Evolutionary conservation across 164 flowering plant species (phyloP), one percentile per base, ranked within the genome.

Genomic region (Litsea cubeba): DNA sequence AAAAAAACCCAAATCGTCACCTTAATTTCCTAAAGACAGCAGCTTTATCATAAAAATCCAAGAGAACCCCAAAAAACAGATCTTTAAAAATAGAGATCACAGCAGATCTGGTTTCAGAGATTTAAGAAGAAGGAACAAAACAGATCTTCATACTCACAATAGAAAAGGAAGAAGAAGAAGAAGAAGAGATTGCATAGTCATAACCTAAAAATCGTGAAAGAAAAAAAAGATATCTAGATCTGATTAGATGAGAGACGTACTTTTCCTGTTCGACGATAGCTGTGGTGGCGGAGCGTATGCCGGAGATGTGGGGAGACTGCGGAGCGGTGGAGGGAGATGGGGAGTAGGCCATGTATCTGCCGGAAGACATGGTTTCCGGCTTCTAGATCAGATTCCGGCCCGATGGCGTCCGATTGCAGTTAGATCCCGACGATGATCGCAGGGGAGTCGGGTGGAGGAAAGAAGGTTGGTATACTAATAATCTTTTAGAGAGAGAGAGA

Each of bases 261-360:
- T 93, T 95, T 28, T 95, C 97, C 32, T 95, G 97, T 79, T 95
- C 97, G 63, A 76, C 87, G 66, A 87, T 72, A 73, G 89, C 89
- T 22, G 86, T 78, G 49, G 93, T 70, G 25, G 87, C 85, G 75
- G 93, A 87, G 68, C 91, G 95, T 65, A 88, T 86, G 64, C 87
- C 87, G 51, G 89, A 75, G 79, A 90, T 76, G 82, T 90, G 94
- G 17, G 94, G 97, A n/a, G 98, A 91, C 82, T 85, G 93, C 74
- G 96, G 92, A 0, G 93, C 90, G 18, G 82, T 84, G 26, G 98
- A 91, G 4, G 92, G 97, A 24, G 98, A 95, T 0, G 97, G 97
- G 3, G 99, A 91, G 85, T 88, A 95, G 3, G 95, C 87, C 99
- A 95, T 95, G 75, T 86, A 94, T 77, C 97, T 87, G 40, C 93